Percentiles rank a stretch among this genome's conserved stretches.
phyloP scores from a whole-genome alignment of 1,284 basidiomycete species.

The Pterula multifida region DNA sequence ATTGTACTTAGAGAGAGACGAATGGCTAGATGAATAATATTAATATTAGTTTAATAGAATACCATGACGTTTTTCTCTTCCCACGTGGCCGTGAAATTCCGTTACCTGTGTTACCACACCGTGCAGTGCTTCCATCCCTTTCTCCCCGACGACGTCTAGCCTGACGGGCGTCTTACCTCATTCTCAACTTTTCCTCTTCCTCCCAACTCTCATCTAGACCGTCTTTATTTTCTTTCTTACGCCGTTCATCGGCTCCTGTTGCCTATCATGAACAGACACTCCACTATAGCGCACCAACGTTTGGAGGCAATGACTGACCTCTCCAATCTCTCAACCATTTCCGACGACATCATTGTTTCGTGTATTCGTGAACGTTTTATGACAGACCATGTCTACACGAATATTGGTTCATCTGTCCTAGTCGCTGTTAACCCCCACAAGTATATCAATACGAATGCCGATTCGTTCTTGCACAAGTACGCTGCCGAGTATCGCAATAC shows the following conservation, averaged over 20 bases:
- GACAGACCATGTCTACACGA: constrained; percentile 74
- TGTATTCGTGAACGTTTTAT: constrained; percentile 82
- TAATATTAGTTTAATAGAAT: not conserved
- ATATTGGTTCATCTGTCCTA: constrained; percentile 55
- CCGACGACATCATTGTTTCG: constrained; percentile 71
- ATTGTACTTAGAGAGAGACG: not conserved
- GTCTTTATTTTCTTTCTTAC: not conserved
- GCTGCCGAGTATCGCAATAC: constrained; percentile 64
- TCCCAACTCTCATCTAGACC: not conserved
- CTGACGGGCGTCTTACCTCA: not conserved
- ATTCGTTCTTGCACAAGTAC: constrained; percentile 76
- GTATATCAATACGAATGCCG: constrained; percentile 69
- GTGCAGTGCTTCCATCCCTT: not conserved
- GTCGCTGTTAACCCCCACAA: constrained; percentile 87
- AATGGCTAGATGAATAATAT: not conserved
- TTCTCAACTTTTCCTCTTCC: not conserved
- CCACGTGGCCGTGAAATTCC: not conserved
- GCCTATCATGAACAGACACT: constrained; percentile 19
- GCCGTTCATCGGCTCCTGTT: not conserved
- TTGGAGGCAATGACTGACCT: constrained; percentile 62
- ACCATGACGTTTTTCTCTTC: not conserved
- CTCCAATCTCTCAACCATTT: constrained; percentile 42
- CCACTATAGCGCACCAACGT: constrained; percentile 39
- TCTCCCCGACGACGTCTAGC: not conserved
- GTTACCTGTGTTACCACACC: not conserved